A percentile compares a stretch with the other conserved stretches of the same genome.
Conservation (phyloP, 2,329 filamentous ascomycete species). For the Neonectria faginata region DNA sequence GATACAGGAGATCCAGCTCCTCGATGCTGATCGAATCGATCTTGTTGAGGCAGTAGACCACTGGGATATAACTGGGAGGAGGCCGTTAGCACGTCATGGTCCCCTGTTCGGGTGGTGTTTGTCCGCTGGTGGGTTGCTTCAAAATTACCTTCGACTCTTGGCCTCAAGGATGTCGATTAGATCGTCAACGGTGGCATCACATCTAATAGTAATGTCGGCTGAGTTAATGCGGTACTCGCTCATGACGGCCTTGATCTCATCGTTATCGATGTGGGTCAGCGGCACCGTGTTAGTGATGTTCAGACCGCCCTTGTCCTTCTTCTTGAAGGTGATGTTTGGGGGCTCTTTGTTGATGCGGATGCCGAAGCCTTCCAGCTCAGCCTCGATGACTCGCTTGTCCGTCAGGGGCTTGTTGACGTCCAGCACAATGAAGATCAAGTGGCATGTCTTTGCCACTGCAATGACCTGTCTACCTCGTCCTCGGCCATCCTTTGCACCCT, state of each 20-base stretch:
- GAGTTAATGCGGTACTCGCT: slow-evolving; percentile 96
- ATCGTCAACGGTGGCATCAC: slow-evolving; percentile 97
- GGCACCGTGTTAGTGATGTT: slow-evolving; percentile 96
- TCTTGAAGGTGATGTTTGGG: slow-evolving; percentile 98
- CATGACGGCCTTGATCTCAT: slow-evolving; percentile 99
- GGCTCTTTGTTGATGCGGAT: slow-evolving; percentile 98
- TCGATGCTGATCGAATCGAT: slow-evolving; percentile 98
- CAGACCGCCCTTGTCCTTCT: slow-evolving; percentile 98
- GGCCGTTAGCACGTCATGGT: slow-evolving; percentile 29
- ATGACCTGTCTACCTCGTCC: slow-evolving; percentile 98
- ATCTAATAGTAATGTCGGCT: slow-evolving; percentile 96
- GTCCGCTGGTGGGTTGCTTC: slow-evolving; percentile 19
- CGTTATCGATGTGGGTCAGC: slow-evolving; percentile 90
- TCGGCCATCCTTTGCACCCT: slow-evolving; percentile 97
- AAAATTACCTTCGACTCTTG: slow-evolving; percentile 73
- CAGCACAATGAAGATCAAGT: slow-evolving; percentile 97
- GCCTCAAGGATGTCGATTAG: slow-evolving; percentile 96
- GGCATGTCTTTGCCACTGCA: slow-evolving; percentile 97
- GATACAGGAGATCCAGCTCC: slow-evolving; percentile 94
- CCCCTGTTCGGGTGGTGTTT: slow-evolving; percentile 16
- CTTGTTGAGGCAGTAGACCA: slow-evolving; percentile 99
- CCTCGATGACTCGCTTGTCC: slow-evolving; percentile 95
- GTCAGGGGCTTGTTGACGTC: slow-evolving; percentile 99
- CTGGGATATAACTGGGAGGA: slow-evolving; percentile 87
- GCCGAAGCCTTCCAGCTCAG: slow-evolving; percentile 95